Conservation (phyloP, 495 filamentous ascomycete species). For the Xylaria curta region DNA sequence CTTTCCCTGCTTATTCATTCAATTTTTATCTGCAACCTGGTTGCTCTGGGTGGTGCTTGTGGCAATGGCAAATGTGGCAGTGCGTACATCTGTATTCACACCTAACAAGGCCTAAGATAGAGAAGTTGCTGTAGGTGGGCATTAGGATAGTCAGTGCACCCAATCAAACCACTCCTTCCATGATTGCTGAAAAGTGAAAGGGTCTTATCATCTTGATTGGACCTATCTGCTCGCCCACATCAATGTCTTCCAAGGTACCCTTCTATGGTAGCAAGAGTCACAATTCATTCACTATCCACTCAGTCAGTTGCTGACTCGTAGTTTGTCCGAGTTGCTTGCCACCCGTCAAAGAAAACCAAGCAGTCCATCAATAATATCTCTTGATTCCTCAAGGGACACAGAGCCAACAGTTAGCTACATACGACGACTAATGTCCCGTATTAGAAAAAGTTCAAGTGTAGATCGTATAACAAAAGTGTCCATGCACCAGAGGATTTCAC, state of each 20-base stretch:
- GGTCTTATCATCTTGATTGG: not conserved
- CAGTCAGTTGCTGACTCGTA: slow-evolving; percentile 1
- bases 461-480: not conserved
- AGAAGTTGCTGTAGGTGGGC: not conserved
- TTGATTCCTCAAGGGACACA: not conserved
- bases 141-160: not conserved
- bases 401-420: not conserved
- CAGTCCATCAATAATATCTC: not conserved
- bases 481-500: not conserved
- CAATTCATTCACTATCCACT: not conserved
- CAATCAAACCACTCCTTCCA: not conserved
- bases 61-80: slow-evolving; percentile 4
- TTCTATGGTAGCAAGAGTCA: not conserved
- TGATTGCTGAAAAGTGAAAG: not conserved
- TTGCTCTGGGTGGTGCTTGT: not conserved
- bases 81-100: not conserved
- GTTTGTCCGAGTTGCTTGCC: not conserved
- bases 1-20: slow-evolving; percentile 1
- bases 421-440: not conserved
- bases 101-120: not conserved
- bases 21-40: not conserved
- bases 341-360: not conserved
- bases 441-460: not conserved
- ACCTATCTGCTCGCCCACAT: not conserved
- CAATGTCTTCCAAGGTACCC: not conserved